Evolutionary conservation across 805 yeast genomes (phyloP), one percentile per base, ranked within the genome.

Genomic region (Zygosaccharomyces gambellarensis): DNA sequence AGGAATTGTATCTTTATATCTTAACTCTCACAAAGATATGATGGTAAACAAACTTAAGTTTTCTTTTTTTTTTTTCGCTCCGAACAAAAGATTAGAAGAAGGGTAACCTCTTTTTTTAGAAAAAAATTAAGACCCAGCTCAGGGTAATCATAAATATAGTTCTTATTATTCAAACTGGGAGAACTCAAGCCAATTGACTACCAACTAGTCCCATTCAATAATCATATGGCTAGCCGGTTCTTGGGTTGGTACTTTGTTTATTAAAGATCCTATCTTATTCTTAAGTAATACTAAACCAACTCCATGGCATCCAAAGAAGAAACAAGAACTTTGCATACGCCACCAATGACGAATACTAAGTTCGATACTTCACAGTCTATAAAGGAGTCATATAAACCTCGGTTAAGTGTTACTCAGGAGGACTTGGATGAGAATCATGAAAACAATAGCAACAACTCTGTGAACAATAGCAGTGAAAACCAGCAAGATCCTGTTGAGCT

Each of bases 281-380:
- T 14, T 31, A 31, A 34, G 22, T 17, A 34, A 8, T 34, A 21
- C 8, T 8, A 34, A 6, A 14, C 22, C 14, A 8, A 17, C 9
- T 38, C 11, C 14, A 52, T 50, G 50, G 38, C 46, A 11, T 29
- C 43, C 14, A 52, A 44, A 43, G 49, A 40, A 11, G 55, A 49
- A 10, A 36, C 27, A 23, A 52, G 49, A 45, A 41, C 43, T 43
- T 56, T 65, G 25, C 55, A 53, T 48, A 67, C 71, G 2, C 69
- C 69, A 21, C 71, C 71, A 1, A 63, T 64, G 22, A 53, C 58
- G 8, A 62, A 60, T 21, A 39, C 61, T 2, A 58, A 54, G 36
- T 65, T 55, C 50, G 67, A 66, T 47, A 40, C 56, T 6, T 41
- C 57, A 9, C 59, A 61, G 29, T 53, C 69, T 1, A 57, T 63